Evolutionary conservation across 495 filamentous ascomycete genomes (phyloP), one percentile per base, ranked within the genome.

Genomic region (Amorphotheca resinae): DNA sequence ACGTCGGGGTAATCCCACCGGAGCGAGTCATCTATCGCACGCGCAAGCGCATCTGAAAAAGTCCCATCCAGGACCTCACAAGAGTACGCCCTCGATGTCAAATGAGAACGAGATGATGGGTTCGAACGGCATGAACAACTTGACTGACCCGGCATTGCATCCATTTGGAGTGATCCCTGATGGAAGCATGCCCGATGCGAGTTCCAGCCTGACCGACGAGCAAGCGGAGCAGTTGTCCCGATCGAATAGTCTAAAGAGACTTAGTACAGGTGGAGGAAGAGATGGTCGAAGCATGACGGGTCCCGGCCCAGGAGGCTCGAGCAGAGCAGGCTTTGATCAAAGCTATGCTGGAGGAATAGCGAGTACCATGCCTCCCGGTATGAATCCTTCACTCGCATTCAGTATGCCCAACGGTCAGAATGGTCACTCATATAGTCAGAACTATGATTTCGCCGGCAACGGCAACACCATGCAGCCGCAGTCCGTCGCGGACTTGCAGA

Each of bases 1-100:
- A 40, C 77, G 91, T 50, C 78, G 91, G 50, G 91, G 91, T 34
- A 95, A 95, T 66, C 89, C 89, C 20, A 93, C 83, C 17, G 87
- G 87, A 43, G 82, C 80, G 44, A 91, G 78, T 53, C 89, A 98
- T 71, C 65, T 98, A 55, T 87, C 87, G 42, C 84, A 93, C 64
- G 81, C 91, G 32, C 81, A 87, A 61, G 83, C 82, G 47, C 84
- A 91, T 63, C 68, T 88, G 49, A 87, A 86, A 68, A 85, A 83
- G 61, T 69, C 70, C 48, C 70, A 79, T 60, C 71, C 74, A 50
- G 64, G 69, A 62, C 44, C 67, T 11, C 74, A 80, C 52, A 73
- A 80, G 60, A 59, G 59, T 33, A 51, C 58, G 31, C 43, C 48
- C 37, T 49, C 43, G 16, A 51, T 43, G 33, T 58, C 50, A 35